Evolutionary conservation across 495 filamentous ascomycete species (phyloP).

Genomic region (Tetracladium setigerum): DNA sequence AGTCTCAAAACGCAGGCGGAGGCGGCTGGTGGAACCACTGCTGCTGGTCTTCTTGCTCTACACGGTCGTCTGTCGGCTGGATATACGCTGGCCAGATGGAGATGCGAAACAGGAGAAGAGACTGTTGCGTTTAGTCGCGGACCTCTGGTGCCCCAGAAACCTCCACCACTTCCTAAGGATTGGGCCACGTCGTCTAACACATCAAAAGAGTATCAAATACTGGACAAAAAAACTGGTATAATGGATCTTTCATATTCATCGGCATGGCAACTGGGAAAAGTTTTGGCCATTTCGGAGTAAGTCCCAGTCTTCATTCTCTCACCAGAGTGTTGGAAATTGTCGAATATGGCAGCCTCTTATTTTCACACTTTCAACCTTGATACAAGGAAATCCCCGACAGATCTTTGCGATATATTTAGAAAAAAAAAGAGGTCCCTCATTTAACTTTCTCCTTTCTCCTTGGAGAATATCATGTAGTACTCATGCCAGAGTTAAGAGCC

Average conservation of each 20-base stretch:
- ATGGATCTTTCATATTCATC: conserved; percentile 23
- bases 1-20: not conserved
- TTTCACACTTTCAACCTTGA: not conserved
- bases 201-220: conserved; percentile 29
- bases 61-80: conserved; percentile 27
- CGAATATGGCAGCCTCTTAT: too few relatives aligned
- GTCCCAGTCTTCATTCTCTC: conserved; percentile 18
- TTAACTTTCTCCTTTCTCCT: too few relatives aligned
- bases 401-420: too few relatives aligned
- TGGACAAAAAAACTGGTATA: conserved; percentile 33
- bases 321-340: too few relatives aligned
- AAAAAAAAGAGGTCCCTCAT: too few relatives aligned
- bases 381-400: too few relatives aligned
- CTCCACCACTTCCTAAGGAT: not conserved
- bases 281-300: conserved; percentile 25
- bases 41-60: not conserved
- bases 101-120: conserved; percentile 32
- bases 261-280: conserved; percentile 22
- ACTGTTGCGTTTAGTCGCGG: conserved; percentile 35
- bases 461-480: too few relatives aligned
- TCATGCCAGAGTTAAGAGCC: too few relatives aligned
- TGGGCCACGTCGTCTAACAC: not conserved
- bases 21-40: not conserved
- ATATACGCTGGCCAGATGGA: conserved; percentile 30
- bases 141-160: conserved; percentile 26